A percentile compares a stretch with the other conserved stretches of the same genome.
Evolutionary conservation across 2,329 filamentous ascomycete genomes (phyloP).

Genomic region (Kalmusia sp.): DNA sequence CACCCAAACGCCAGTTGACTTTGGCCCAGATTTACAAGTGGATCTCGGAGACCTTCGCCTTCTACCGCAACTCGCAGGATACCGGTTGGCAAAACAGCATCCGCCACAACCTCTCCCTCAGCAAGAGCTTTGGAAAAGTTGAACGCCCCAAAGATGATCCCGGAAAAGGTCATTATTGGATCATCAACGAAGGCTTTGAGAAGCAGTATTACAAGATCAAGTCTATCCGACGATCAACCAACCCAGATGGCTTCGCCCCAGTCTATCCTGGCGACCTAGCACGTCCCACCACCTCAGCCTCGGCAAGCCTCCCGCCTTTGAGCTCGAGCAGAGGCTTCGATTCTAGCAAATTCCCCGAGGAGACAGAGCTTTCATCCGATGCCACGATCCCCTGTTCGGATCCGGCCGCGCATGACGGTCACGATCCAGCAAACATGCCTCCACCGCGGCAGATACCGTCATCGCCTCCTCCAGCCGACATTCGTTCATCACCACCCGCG

Average conservation of each 20-base stretch:
- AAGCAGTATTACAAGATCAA: conserved; percentile 90
- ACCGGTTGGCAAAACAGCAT: conserved; percentile 99
- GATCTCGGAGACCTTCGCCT: conserved; percentile 94
- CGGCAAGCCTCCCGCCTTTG: conserved; percentile 41
- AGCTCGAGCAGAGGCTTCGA: conserved; percentile 54
- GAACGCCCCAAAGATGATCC: conserved; percentile 96
- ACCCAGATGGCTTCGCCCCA: conserved; percentile 47
- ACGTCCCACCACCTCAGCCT: conserved; percentile 49
- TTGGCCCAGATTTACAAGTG: conserved; percentile 98
- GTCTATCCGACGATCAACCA: conserved; percentile 63
- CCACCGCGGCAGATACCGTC: conserved; percentile 63
- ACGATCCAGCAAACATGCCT: conserved; percentile 51
- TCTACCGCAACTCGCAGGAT: conserved; percentile 79
- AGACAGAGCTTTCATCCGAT: conserved; percentile 59
- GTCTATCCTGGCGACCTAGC: conserved; percentile 39
- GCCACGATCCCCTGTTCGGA: conserved; percentile 61
- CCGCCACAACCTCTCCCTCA: conserved; percentile 93
- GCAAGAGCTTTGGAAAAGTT: conserved; percentile 96
- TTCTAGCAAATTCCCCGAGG: conserved; percentile 58
- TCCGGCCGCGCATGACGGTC: conserved; percentile 56
- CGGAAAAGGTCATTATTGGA: conserved; percentile 98
- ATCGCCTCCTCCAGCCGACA: conserved; percentile 72
- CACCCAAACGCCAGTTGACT: conserved; percentile 82
- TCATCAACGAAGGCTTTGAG: conserved; percentile 89
- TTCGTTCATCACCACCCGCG: conserved; percentile 93